A percentile compares a stretch with the other conserved stretches of the same genome.
These are phyloP conservation scores for Xylaria sp. DNA, from an alignment of 2,329 filamentous ascomycete species.

Conservation along the genomic window DNA sequence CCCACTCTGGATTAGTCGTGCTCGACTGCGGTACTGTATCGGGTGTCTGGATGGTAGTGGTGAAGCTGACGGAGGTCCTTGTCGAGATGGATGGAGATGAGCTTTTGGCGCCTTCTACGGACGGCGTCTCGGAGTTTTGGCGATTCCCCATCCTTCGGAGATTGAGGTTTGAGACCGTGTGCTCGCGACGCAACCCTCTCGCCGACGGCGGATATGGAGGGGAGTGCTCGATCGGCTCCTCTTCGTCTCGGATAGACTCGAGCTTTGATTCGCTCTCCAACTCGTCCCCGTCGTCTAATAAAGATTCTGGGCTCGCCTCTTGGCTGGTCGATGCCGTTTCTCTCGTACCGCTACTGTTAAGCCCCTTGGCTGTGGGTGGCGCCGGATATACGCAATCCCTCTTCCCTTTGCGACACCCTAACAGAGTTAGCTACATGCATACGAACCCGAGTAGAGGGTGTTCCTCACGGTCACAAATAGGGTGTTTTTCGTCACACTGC, in stretches of 20 bases:
- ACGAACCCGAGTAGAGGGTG: conserved; percentile 24
- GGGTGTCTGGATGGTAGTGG: conserved; percentile 49
- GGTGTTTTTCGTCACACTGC: conserved; percentile 90
- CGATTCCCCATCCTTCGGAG: conserved; percentile 53
- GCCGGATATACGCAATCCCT: conserved; percentile 93
- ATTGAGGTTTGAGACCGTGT: conserved; percentile 54
- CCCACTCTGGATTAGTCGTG: conserved; percentile 59
- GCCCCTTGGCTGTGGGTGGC: conserved; percentile 60
- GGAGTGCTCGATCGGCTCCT: conserved; percentile 56
- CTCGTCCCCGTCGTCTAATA: conserved; percentile 64
- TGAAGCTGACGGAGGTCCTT: conserved; percentile 54
- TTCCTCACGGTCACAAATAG: conserved; percentile 80
- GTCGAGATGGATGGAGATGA: conserved; percentile 65
- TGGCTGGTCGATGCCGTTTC: conserved; percentile 54
- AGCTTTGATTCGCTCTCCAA: conserved; percentile 58
- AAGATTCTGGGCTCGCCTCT: conserved; percentile 64
- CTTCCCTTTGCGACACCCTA: conserved; percentile 90
- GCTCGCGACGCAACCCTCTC: conserved; percentile 51
- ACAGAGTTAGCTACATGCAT: conserved; percentile 43
- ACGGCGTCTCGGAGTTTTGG: conserved; percentile 65
- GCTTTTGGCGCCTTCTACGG: conserved; percentile 62
- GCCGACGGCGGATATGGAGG: conserved; percentile 39
- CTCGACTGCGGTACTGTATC: conserved; percentile 47
- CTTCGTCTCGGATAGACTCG: conserved; percentile 66
- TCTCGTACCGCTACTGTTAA: conserved; percentile 51